Percentiles rank a stretch among this genome's conserved stretches.
These are phyloP conservation scores for Colletotrichum salicis DNA, from an alignment of 2,329 filamentous ascomycete genomes.

Conservation along the genomic window DNA sequence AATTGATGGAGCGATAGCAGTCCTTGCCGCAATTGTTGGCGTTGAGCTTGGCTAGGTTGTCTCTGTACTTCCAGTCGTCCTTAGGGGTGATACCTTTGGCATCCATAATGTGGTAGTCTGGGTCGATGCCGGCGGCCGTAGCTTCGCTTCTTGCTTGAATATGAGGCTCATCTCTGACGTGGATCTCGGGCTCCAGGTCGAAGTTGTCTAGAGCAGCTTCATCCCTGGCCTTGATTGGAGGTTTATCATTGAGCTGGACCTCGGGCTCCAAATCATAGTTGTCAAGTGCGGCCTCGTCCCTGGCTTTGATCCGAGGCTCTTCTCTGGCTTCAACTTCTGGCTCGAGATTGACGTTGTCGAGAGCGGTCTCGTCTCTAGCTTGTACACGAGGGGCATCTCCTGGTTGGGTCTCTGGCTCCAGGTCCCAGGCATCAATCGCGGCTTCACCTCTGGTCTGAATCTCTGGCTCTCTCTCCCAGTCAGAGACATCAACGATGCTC, in stretches of 20 bases:
- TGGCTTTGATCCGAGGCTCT: neutral
- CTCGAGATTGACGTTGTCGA: neutral
- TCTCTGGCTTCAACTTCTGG: neutral
- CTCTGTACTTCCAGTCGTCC: constrained; percentile 4
- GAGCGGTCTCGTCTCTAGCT: neutral
- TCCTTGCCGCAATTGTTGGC: neutral
- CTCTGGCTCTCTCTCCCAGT: neutral
- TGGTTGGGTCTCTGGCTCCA: neutral
- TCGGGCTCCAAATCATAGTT: neutral
- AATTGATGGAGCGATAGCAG: neutral
- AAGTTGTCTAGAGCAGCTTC: neutral
- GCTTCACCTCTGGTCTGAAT: neutral
- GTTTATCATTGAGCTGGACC: neutral
- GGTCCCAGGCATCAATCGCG: neutral
- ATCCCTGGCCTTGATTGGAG: neutral
- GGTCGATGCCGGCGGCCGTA: neutral
- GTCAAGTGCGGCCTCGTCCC: neutral
- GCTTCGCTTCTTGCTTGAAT: neutral
- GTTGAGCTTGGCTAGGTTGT: constrained; percentile 1
- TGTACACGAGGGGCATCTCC: neutral
- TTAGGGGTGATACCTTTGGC: neutral
- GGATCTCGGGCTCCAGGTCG: neutral
- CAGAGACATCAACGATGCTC: neutral
- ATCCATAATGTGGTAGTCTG: neutral
- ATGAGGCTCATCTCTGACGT: neutral